Evolutionary conservation across 768 basidiomycete species (phyloP), one percentile per base, ranked within the genome.

Genomic region (Trametes cinnabarina): DNA sequence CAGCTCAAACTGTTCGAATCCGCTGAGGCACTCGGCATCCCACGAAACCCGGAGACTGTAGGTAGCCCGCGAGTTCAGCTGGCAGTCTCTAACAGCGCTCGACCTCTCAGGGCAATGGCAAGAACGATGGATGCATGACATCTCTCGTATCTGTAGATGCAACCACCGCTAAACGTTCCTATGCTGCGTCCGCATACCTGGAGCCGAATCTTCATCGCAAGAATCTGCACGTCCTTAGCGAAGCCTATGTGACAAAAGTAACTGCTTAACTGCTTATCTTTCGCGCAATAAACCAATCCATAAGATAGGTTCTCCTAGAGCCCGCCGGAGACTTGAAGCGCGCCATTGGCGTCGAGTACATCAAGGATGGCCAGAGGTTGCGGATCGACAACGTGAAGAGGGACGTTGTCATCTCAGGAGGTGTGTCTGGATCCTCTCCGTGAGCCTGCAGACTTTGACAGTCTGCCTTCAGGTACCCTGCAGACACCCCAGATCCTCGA

Each of bases 401-500:
- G 14, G 37, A 39, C 37, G 14, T 39, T 39, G 37, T 39, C 5
- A 39, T 39, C 17, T 39, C 37, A 6, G 37, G 37, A 39, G 37
- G 37, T 39, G 17, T n/a, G 37, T 39, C 37, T 8, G 14, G 37
- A 39, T 15, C 4, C 17, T 39, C 37, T 8, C 7, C 37, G 17
- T 39, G 8, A 8, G 17, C 17, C 14, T n/a, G 5, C 37, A 8
- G n/a, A 14, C 17, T 6, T n/a, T n/a, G n/a, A 39, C 37, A 39
- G 37, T 39, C 37, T 6, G 14, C 14, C 37, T 4, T 15, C 14
- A 39, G 37, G 37, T 39, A 39, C 37, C 37, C 37, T 39, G 14
- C 37, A 39, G 17, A 39, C 37, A 14, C 37, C 37, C 8, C 37
- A 39, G 37, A 47, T 66, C 17, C 48, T 66, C 14, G 65, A 66